A percentile compares a stretch with the other conserved stretches of the same genome.
These are phyloP conservation scores for Leccinum variabile DNA, from an alignment of 1,284 basidiomycete species.

Conservation along the genomic window DNA sequence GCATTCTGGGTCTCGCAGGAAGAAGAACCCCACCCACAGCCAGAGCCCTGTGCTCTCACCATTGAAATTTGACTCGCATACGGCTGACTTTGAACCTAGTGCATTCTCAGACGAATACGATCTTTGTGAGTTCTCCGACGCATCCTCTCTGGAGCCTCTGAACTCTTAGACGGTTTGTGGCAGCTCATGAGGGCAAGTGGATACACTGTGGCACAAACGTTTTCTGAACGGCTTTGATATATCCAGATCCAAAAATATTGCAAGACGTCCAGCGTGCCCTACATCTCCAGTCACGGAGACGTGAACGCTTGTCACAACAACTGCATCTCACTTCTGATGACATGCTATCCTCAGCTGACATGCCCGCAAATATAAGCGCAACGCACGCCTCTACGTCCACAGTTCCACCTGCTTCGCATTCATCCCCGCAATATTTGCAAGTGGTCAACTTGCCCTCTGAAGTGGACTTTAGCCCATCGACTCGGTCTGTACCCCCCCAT, in stretches of 20 bases:
- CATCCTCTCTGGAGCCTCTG: constrained; percentile 14
- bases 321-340: constrained; percentile 33
- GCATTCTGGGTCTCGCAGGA: constrained; percentile 22
- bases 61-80: constrained; percentile 26
- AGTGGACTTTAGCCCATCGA: constrained; percentile 72
- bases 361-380: constrained; percentile 23
- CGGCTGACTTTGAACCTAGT: constrained; percentile 36
- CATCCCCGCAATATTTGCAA: constrained; percentile 37
- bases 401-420: constrained; percentile 28
- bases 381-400: constrained; percentile 38
- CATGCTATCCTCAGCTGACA: constrained; percentile 23
- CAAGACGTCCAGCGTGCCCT: constrained; percentile 75
- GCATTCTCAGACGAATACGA: constrained; percentile 72
- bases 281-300: constrained; percentile 66
- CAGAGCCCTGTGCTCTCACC: constrained; percentile 18
- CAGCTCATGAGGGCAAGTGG: constrained; percentile 66
- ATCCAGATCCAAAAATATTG: constrained; percentile 64
- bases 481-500: constrained; percentile 44
- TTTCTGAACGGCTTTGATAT: constrained; percentile 15
- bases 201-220: constrained; percentile 9
- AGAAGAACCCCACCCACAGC: constrained; percentile 19
- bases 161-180: constrained; percentile 13
- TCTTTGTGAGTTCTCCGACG: constrained; percentile 51
- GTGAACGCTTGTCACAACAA: constrained; percentile 52
- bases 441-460: constrained; percentile 41